These are phyloP conservation scores for Gossypium anomalum DNA, from an alignment of 345 rosid species.

Conservation along the genomic window DNA sequence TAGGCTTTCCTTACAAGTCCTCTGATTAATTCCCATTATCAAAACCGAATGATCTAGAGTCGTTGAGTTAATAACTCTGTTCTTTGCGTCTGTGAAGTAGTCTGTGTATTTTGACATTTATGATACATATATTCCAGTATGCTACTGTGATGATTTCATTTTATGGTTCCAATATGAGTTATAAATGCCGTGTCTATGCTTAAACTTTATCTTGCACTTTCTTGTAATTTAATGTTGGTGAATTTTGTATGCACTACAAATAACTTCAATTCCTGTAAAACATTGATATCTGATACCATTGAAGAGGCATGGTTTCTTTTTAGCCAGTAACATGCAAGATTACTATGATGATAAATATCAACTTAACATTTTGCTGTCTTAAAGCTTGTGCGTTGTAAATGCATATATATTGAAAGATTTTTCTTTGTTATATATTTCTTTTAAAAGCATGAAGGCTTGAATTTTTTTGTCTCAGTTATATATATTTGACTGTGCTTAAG, in stretches of 20 bases:
- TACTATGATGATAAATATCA: neutral
- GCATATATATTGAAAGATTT: neutral
- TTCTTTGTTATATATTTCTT: slow-evolving; percentile 4
- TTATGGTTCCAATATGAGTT: neutral
- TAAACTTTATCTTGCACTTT: neutral
- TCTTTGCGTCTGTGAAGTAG: neutral
- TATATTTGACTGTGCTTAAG: neutral
- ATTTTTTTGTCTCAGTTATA: neutral
- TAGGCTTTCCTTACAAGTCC: neutral
- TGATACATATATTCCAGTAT: neutral
- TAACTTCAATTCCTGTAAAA: slow-evolving; percentile 2
- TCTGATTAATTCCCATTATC: neutral
- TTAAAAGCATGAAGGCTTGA: neutral
- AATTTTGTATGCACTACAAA: neutral
- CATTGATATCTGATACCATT: neutral
- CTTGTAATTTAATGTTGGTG: slow-evolving; percentile 4
- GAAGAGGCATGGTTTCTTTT: neutral
- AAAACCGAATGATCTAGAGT: neutral
- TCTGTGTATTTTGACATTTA: neutral
- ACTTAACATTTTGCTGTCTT: neutral
- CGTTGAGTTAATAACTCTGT: neutral
- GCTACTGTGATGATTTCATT: neutral
- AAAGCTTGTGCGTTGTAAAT: neutral
- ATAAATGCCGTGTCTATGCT: neutral
- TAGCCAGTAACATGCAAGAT: neutral